A percentile compares a stretch with the other conserved stretches of the same genome.
These are phyloP conservation scores for Colletotrichum gigasporum DNA, from an alignment of 2,329 filamentous ascomycete genomes.

Conservation along the genomic window DNA sequence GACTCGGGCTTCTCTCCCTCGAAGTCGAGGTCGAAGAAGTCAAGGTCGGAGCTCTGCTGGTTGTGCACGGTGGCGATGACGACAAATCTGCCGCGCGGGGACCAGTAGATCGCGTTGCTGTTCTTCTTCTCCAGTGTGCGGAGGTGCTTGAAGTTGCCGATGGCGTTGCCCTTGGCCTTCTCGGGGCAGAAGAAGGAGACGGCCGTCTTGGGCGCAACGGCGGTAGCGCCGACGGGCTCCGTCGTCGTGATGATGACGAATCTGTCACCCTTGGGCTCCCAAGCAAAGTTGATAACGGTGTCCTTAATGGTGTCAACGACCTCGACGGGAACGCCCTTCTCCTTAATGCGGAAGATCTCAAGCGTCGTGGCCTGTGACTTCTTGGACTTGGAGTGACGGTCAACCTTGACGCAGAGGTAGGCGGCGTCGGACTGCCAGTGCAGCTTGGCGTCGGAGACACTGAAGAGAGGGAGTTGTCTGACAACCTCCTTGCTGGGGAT, in stretches of 20 bases:
- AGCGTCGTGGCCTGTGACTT: constrained; percentile 97
- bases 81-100: constrained; percentile 92
- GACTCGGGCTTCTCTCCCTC: constrained; percentile 95
- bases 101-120: constrained; percentile 99
- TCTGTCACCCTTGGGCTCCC: constrained; percentile 97
- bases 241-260: constrained; percentile 97
- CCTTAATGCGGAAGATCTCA: constrained; percentile 96
- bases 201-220: constrained; percentile 90
- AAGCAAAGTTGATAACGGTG: constrained; percentile 98
- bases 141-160: constrained; percentile 96
- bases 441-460: constrained; percentile 95
- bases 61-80: constrained; percentile 93
- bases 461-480: constrained; percentile 95
- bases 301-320: constrained; percentile 98
- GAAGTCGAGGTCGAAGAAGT: constrained; percentile 98
- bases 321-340: constrained; percentile 98
- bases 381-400: constrained; percentile 98
- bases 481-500: constrained; percentile 95
- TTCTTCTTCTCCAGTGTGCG: constrained; percentile 98
- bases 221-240: constrained; percentile 80
- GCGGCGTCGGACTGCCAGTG: constrained; percentile 97
- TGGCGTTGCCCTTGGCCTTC: constrained; percentile 82
- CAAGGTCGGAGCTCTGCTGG: constrained; percentile 91
- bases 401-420: constrained; percentile 98
- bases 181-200: constrained; percentile 98